Percentiles rank a stretch among this genome's conserved stretches.
Conservation (phyloP, 2,329 filamentous ascomycete genomes). For the Lojkania enalia region DNA sequence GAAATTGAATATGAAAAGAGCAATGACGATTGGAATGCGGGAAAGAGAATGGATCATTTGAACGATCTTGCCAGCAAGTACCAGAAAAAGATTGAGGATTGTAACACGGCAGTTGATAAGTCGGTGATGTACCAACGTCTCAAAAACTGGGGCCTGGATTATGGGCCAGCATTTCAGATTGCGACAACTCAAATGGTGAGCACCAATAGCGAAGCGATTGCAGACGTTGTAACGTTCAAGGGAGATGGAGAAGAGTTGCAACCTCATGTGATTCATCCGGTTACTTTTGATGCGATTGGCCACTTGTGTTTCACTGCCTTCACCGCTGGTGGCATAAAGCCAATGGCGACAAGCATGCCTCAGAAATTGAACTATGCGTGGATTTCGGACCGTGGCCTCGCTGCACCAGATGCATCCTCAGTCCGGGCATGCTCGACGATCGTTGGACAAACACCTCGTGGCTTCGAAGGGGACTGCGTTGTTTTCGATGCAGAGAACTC, state of each 20-base stretch:
- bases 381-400: conserved; percentile 4
- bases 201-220: neutral
- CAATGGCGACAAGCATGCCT: conserved; percentile 3
- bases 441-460: neutral
- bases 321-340: neutral
- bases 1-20: conserved; percentile 1
- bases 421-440: neutral
- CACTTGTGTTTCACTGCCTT: conserved; percentile 6
- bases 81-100: neutral
- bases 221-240: neutral
- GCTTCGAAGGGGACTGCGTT: conserved; percentile 1
- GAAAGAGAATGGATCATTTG: neutral
- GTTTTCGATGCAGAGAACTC: neutral
- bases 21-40: neutral
- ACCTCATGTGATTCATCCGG: conserved; percentile 9
- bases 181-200: neutral
- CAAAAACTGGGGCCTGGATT: conserved; percentile 5
- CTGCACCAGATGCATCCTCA: neutral
- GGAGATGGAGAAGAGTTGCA: conserved; percentile 4
- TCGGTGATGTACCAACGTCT: neutral
- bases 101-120: neutral
- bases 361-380: conserved; percentile 8
- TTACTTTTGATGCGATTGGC: conserved; percentile 7
- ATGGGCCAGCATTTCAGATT: conserved; percentile 8
- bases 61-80: neutral